Conservation (phyloP, 2,329 filamentous ascomycete genomes). For the Aspergillus persii region DNA sequence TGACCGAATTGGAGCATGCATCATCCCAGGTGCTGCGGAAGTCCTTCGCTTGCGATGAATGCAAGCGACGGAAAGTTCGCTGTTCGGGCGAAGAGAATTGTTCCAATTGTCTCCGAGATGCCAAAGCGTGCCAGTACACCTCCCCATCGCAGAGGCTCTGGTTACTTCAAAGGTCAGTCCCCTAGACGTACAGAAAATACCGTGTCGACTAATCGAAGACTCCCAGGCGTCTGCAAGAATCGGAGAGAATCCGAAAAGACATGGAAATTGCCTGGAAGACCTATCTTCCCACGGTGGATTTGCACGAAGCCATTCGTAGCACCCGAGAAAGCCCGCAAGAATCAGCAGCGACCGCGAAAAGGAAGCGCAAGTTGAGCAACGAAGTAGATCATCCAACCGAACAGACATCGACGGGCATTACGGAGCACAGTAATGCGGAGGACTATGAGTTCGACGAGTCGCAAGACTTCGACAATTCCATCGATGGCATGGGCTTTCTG, state of each 20-base stretch:
- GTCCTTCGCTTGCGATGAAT: slow-evolving; percentile 19
- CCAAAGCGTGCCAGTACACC: slow-evolving; percentile 17
- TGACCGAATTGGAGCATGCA: background rate
- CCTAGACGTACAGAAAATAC: background rate
- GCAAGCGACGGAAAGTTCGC: slow-evolving; percentile 19
- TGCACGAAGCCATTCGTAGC: slow-evolving; percentile 15
- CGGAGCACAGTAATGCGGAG: slow-evolving; percentile 19
- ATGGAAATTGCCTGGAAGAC: slow-evolving; percentile 16
- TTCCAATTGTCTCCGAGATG: slow-evolving; percentile 16
- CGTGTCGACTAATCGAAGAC: background rate
- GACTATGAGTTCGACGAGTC: slow-evolving; percentile 22
- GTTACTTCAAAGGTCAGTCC: slow-evolving; percentile 13
- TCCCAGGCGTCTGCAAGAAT: slow-evolving; percentile 16
- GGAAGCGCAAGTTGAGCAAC: slow-evolving; percentile 7
- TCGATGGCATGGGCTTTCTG: slow-evolving; percentile 19
- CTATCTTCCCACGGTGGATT: slow-evolving; percentile 16
- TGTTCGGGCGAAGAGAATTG: slow-evolving; percentile 20
- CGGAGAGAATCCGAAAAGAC: slow-evolving; percentile 9
- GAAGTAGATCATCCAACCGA: slow-evolving; percentile 17
- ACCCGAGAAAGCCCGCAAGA: slow-evolving; percentile 7
- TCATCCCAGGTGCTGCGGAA: slow-evolving; percentile 16
- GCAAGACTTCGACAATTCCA: slow-evolving; percentile 20
- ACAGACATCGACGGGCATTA: slow-evolving; percentile 14
- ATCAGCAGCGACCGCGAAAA: background rate
- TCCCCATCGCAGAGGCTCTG: slow-evolving; percentile 17